Base-by-base conservation (phyloP, 371 early-diverging fungal species). In the Syncephalastrum sp. region DNA sequence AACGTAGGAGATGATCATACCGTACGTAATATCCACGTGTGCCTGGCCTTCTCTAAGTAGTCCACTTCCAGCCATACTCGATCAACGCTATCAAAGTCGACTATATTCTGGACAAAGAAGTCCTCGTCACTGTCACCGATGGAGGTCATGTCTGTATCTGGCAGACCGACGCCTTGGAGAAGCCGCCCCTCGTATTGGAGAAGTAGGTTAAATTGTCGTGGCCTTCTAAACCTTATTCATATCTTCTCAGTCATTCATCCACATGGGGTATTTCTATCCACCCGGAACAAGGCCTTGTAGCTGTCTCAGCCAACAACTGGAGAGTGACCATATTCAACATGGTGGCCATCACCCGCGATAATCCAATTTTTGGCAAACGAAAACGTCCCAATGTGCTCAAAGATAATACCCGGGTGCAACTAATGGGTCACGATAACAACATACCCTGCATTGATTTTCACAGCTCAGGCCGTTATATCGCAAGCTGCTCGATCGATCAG, bases 181-280 rank as follows among this genome's bases (percentile, higher is more conserved):
- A 61, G 27, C 69, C 59, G 15, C 82, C 84, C 6, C 56, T 81
- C 23, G 54, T 71, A 14, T 51, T 83, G 3, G 67, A 55, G 72
- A 76, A 59, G 50, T 47, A 19, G 29, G 42, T 6, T 23, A 6
- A 5, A 21, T 25, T n/a, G 1, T 41, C 1, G 4, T 14, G 42
- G 42, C 5, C 12, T 27, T 27, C 27, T 27, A 2, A 3, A 5
- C 3, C 27, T 27, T 27, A 27, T 5, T 27, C 65, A 70, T 53
- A 21, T 21, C 21, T 21, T 21, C 21, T 21, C 17, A 66, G 71
- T 53, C 62, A 68, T 7, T 68, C 57, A 0, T 74, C 85, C 1
- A 81, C 86, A 0, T 89, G 89, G 88, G 85, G 87, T 4, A 68
- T 87, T 38, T 84, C 87, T 5, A 63, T 82, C 16, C 81, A 85